These are phyloP conservation scores for Fusarium sp. DNA, from an alignment of 2,329 filamentous ascomycete species.

Conservation along the genomic window DNA sequence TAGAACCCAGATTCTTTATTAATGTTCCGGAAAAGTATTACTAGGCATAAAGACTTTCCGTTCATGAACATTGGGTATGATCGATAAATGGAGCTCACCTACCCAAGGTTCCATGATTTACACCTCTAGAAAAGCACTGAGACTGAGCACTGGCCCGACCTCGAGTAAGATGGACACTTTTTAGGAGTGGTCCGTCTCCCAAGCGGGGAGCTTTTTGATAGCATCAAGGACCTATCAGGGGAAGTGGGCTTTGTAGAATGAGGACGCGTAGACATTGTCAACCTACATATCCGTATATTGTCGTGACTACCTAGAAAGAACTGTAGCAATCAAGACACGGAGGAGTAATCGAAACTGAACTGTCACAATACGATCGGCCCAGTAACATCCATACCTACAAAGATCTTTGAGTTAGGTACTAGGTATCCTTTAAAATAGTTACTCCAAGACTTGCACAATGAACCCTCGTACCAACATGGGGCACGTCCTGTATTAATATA, in stretches of 20 bases:
- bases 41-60: background rate
- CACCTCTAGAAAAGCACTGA: constrained; percentile 10
- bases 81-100: background rate
- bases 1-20: background rate
- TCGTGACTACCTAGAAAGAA: background rate
- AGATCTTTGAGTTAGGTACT: background rate
- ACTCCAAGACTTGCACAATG: background rate
- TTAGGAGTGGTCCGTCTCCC: constrained; percentile 4
- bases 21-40: background rate
- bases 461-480: background rate
- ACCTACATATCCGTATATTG: constrained; percentile 5
- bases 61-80: background rate
- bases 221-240: constrained; percentile 30
- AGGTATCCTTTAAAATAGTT: background rate
- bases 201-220: constrained; percentile 15
- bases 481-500: background rate
- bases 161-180: background rate
- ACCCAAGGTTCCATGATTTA: background rate
- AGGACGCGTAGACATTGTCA: constrained; percentile 31
- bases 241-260: constrained; percentile 37
- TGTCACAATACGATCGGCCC: background rate
- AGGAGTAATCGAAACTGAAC: background rate
- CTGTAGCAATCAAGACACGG: background rate
- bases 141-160: constrained; percentile 6
- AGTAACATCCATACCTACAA: background rate